Evolutionary conservation across 1,284 basidiomycete genomes (phyloP), one percentile per base, ranked within the genome.

Genomic region (Boletellus dicymbophilus): DNA sequence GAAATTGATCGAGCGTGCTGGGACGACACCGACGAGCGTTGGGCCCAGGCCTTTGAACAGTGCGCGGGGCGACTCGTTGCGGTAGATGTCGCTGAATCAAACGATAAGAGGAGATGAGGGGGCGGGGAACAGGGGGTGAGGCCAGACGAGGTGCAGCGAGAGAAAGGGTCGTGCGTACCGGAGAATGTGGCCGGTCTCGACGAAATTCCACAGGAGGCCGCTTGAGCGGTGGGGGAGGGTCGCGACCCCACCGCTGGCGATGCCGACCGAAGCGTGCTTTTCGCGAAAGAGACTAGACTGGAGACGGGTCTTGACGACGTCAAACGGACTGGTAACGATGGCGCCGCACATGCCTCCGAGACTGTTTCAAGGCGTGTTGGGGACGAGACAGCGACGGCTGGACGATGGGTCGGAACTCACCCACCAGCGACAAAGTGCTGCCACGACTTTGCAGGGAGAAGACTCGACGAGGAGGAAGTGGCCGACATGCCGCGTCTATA

Each of bases 271-370:
- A 7, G 74, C 57, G 41, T 78, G 77, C 52, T 81, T 82, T 60
- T 85, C 79, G 41, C 78, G 77, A 69, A 95, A 98, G 34, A 98
- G 73, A 70, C 89, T 88, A 1, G 94, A 97, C 72, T 99, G 96
- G 11, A 99, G 76, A 5, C 96, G 86, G 25, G 97, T 99, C 73
- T 99, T 99, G 59, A 99, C 95, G 25, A 99, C 93, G 69, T 99
- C 96, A 60, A 99, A 95, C 0, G 96, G 96, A 31, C 93, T 94
- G 0, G 96, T 99, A 10, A 98, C 88, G 57, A 97, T 91, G 11
- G 95, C 95, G 38, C 96, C 97, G 64, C 93, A 93, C 95, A 99
- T 98, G 22, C 96, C 96, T 18, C 96, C 97, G 11, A 96, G 75
- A 26, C 95, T 96, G 58, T 18, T 37, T 16, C 11, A 16, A 22